Conservation (phyloP, 1,284 basidiomycete species). For the Rhodotorula sp. region DNA sequence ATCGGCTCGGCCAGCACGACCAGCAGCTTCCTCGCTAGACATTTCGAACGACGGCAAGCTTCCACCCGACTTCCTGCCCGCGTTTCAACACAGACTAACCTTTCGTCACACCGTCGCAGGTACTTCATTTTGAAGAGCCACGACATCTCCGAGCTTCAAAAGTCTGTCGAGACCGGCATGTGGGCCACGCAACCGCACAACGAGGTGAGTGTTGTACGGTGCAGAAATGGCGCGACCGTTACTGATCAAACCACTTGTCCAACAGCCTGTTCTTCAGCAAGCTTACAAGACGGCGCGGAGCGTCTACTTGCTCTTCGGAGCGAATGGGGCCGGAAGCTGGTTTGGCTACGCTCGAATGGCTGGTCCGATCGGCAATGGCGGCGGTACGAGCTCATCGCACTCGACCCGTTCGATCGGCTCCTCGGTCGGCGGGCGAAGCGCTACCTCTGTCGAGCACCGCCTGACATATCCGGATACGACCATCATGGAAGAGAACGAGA, state of each 20-base stretch:
- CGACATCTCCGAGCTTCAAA: constrained; percentile 71
- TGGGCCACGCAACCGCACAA: constrained; percentile 97
- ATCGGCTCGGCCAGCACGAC: constrained; percentile 37
- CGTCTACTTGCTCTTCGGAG: constrained; percentile 85
- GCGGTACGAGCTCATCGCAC: constrained; percentile 10
- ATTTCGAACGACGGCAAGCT: constrained; percentile 71
- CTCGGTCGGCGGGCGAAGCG: neutral
- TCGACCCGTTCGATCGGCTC: constrained; percentile 25
- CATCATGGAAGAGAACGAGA: constrained; percentile 46
- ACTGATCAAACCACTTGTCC: neutral
- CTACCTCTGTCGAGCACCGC: constrained; percentile 21
- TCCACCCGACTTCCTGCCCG: too few species aligned
- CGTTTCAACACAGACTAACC: neutral
- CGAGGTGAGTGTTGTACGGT: constrained; percentile 70
- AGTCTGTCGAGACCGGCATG: constrained; percentile 73
- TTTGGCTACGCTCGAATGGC: constrained; percentile 49
- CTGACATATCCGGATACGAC: constrained; percentile 41
- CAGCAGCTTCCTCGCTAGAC: constrained; percentile 40
- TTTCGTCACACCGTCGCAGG: constrained; percentile 7
- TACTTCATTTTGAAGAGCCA: constrained; percentile 36
- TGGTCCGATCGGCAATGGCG: constrained; percentile 18
- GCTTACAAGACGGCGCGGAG: constrained; percentile 83
- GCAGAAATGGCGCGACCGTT: neutral
- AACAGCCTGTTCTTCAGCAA: constrained; percentile 61
- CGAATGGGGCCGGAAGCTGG: constrained; percentile 73